A percentile compares a stretch with the other conserved stretches of the same genome.
phyloP scores from a whole-genome alignment of 257 asterid species.

The Datura wrightii region DNA sequence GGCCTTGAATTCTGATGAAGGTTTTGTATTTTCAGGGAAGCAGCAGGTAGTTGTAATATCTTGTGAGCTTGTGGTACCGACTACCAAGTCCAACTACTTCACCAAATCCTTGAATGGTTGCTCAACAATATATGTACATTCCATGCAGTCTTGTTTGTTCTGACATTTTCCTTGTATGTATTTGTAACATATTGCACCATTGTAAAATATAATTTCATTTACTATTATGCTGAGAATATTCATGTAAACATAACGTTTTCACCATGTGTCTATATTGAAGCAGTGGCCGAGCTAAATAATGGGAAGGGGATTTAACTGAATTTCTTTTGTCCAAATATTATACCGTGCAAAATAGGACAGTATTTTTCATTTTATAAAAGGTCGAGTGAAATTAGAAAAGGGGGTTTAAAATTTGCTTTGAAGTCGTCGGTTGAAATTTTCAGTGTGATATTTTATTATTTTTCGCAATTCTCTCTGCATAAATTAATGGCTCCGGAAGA shows the following conservation, averaged over 20 bases:
- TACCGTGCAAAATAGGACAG: background rate
- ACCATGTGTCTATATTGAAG: background rate
- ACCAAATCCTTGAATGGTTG: constrained; percentile 6
- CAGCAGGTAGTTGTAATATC: constrained; percentile 60
- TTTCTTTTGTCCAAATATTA: too few relatives aligned
- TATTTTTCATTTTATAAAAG: background rate
- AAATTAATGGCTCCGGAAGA: background rate
- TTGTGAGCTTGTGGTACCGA: constrained; percentile 49
- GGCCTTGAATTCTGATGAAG: background rate
- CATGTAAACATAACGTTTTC: background rate
- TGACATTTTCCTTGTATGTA: background rate
- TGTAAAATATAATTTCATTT: constrained; percentile 12
- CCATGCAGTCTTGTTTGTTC: background rate
- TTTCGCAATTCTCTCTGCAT: background rate
- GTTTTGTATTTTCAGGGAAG: constrained; percentile 48
- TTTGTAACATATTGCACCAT: background rate
- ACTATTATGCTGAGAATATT: background rate
- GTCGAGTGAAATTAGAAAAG: background rate
- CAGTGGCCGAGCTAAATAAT: background rate
- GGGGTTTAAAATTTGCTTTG: background rate
- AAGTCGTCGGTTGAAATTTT: background rate
- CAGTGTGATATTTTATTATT: background rate
- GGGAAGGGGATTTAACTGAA: too few relatives aligned
- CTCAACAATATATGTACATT: background rate
- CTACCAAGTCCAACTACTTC: background rate